A percentile compares a stretch with the other conserved stretches of the same genome.
Conservation (phyloP, 106 monocot genomes). For the Narthecium ossifragum region DNA sequence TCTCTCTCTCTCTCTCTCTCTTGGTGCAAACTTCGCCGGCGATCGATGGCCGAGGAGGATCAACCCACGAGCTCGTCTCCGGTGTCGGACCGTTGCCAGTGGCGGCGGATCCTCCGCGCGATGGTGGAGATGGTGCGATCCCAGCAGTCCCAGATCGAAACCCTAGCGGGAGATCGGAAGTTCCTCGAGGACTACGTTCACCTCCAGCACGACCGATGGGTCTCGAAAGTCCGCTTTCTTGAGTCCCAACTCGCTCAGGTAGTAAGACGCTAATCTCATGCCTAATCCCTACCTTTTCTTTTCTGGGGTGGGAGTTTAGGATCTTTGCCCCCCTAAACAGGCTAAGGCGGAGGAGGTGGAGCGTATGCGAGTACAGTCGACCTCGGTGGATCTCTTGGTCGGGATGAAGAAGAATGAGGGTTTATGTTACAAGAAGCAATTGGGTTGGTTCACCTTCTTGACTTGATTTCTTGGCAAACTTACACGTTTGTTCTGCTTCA, state of each 20-base stretch:
- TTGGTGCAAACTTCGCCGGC: not conserved
- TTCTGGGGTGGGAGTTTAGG: not conserved
- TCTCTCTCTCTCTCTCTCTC: not conserved
- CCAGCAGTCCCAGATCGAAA: slow-evolving; percentile 33
- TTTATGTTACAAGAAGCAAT: slow-evolving; percentile 38
- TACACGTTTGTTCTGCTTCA: not conserved
- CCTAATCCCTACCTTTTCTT: slow-evolving; percentile 5
- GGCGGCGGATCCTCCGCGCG: slow-evolving; percentile 28
- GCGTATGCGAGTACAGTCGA: slow-evolving; percentile 12
- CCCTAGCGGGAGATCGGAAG: slow-evolving; percentile 45
- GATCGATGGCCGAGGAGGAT: slow-evolving; percentile 4
- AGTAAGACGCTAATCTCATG: slow-evolving; percentile 6
- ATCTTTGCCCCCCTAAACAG: slow-evolving; percentile 12
- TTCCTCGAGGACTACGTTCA: slow-evolving; percentile 30
- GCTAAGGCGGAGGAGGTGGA: slow-evolving; percentile 30
- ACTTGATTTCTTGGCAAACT: not conserved
- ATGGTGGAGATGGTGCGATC: slow-evolving; percentile 34
- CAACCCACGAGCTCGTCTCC: not conserved
- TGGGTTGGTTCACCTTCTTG: slow-evolving; percentile 37
- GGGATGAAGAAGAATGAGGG: slow-evolving; percentile 34
- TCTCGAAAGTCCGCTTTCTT: slow-evolving; percentile 16
- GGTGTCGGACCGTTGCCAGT: slow-evolving; percentile 20
- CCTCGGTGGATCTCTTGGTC: slow-evolving; percentile 31
- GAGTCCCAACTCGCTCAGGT: slow-evolving; percentile 46
- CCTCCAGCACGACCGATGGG: slow-evolving; percentile 28